Evolutionary conservation across 495 filamentous ascomycete genomes (phyloP), one percentile per base, ranked within the genome.

Genomic region (Elaphomyces granulatus): DNA sequence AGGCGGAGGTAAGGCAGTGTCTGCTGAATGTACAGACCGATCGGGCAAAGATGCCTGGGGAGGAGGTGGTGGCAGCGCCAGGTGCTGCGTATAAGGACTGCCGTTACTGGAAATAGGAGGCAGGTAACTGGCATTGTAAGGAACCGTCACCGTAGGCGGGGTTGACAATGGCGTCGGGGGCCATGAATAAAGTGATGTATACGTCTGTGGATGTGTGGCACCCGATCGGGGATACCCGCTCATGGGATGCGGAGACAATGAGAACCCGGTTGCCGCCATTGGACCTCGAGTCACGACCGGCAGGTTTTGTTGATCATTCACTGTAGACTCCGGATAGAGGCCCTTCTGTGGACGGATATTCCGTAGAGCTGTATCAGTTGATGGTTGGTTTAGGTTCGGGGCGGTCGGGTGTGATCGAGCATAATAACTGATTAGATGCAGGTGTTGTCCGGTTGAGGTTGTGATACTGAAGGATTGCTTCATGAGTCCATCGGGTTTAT

Each of bases 391-490:
- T 3, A 95, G 64, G 21, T 77, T 75, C 32, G 68, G 68, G 4
- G 75, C 70, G 17, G 72, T 71, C 1, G 80, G 71, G 48, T 79
- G 71, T 20, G 80, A 77, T 37, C 88, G 71, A n/a, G 83, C 74
- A 54, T 85, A 95, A 56, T 98, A 98, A 49, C 87, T 94, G 55
- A 98, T 98, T 30, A 98, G 67, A 56, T 98, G 90, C 3, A 98
- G 73, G 50, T 96, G 93, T 44, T 95, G 85, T 20, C 83, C 81
- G 15, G 69, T 73, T 6, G 81, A 80, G 2, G 88, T 96, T 3
- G 88, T 94, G 55, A 98, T 96, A 65, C 88, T 95, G 70, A 96
- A 98, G 0, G 90, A 96, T 59, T 98, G 90, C 67, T 98, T 98
- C 87, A 94, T 94, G 26, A 98, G 65, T 0, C 90, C 90, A 50